Percentiles rank a stretch among this genome's conserved stretches.
Conservation (phyloP, 75 land plant genomes). For the Ceratopteris richardii region DNA sequence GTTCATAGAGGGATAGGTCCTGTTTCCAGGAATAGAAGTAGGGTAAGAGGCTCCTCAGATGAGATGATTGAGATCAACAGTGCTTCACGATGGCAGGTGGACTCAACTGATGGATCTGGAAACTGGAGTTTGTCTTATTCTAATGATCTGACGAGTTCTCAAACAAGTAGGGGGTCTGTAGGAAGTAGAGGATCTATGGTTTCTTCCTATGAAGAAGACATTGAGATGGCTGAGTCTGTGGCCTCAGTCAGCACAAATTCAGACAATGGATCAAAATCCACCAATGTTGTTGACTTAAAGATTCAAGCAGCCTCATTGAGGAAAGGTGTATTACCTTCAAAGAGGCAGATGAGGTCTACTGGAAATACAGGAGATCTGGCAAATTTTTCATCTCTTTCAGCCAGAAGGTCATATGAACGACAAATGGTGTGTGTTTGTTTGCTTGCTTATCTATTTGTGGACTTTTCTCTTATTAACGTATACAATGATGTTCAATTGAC, state of each 20-base stretch:
- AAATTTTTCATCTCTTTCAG: background rate
- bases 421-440: background rate
- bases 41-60: constrained; percentile 12
- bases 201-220: constrained; percentile 69
- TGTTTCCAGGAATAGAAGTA: constrained; percentile 8
- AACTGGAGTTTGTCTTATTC: constrained; percentile 47
- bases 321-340: background rate
- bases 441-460: no score
- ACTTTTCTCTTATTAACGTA: no score
- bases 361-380: background rate
- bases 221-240: constrained; percentile 47
- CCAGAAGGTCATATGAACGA: background rate
- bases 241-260: constrained; percentile 8
- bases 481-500: no score
- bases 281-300: background rate
- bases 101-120: constrained; percentile 63
- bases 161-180: constrained; percentile 51
- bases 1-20: constrained; percentile 46
- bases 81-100: constrained; percentile 27
- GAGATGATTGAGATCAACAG: constrained; percentile 16
- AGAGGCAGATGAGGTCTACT: background rate
- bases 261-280: background rate
- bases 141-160: constrained; percentile 48
- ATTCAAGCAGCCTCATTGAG: background rate
- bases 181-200: no score